Conservation (phyloP, 495 filamentous ascomycete species). For the Hypoxylon cercidicola region DNA sequence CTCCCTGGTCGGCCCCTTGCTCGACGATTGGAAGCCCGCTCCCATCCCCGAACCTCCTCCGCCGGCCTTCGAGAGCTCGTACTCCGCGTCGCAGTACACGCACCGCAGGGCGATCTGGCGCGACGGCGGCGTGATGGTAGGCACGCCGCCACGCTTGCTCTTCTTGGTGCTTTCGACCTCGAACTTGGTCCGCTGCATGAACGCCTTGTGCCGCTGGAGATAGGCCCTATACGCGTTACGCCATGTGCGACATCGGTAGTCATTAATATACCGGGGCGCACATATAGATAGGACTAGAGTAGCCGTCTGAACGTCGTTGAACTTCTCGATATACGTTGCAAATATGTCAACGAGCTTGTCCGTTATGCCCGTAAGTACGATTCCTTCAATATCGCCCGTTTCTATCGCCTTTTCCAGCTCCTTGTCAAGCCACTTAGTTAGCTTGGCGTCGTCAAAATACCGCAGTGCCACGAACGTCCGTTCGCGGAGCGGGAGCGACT, state of each 20-base stretch:
- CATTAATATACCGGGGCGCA: conserved; percentile 82
- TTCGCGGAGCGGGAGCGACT: conserved; percentile 83
- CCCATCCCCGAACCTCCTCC: conserved; percentile 23
- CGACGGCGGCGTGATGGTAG: conserved; percentile 70
- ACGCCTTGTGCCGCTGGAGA: conserved; percentile 72
- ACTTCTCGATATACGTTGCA: conserved; percentile 86
- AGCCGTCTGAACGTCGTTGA: conserved; percentile 88
- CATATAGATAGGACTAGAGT: conserved; percentile 84
- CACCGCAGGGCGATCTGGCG: conserved; percentile 85
- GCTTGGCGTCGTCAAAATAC: conserved; percentile 80
- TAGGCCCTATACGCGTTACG: conserved; percentile 82
- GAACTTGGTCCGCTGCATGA: conserved; percentile 67
- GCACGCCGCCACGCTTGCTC: conserved; percentile 69
- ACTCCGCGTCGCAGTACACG: conserved; percentile 77
- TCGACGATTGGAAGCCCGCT: conserved; percentile 16
- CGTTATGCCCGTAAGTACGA: conserved; percentile 86
- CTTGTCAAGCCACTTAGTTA: conserved; percentile 75
- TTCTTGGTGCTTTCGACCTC: conserved; percentile 69
- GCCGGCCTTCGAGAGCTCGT: conserved; percentile 51
- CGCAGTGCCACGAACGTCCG: conserved; percentile 87
- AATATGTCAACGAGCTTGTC: conserved; percentile 83
- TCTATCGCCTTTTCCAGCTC: conserved; percentile 70
- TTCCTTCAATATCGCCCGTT: conserved; percentile 86
- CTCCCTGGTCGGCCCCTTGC: conserved; percentile 42
- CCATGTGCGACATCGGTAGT: conserved; percentile 80